These are phyloP conservation scores for Herpetospermum pedunculosum DNA, from an alignment of 306 rosid species.

Conservation along the genomic window DNA sequence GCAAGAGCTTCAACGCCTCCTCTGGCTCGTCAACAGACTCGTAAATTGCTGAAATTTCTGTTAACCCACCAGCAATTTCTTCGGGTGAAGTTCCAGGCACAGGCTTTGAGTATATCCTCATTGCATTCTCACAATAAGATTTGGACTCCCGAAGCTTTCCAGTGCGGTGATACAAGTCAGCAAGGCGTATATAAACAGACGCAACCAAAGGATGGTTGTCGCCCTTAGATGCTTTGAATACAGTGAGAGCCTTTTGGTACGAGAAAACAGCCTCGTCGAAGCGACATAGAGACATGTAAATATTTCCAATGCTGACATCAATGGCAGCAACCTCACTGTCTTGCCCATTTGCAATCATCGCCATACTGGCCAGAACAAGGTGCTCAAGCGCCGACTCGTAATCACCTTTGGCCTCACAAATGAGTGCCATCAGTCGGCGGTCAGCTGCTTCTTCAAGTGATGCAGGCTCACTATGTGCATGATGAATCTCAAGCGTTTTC, in stretches of 20 bases:
- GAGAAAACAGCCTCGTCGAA: slow-evolving; percentile 95
- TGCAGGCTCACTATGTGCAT: slow-evolving; percentile 88
- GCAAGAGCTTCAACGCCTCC: slow-evolving; percentile 81
- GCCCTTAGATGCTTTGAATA: slow-evolving; percentile 78
- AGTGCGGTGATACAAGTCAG: slow-evolving; percentile 87
- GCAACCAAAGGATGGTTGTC: slow-evolving; percentile 94
- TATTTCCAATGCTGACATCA: slow-evolving; percentile 93
- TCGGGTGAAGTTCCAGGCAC: slow-evolving; percentile 90
- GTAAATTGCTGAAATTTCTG: slow-evolving; percentile 85
- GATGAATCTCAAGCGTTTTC: slow-evolving; percentile 84
- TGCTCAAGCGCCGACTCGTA: slow-evolving; percentile 85
- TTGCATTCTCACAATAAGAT: slow-evolving; percentile 87
- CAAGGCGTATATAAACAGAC: slow-evolving; percentile 84
- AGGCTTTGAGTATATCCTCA: slow-evolving; percentile 83
- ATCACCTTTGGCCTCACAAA: slow-evolving; percentile 86
- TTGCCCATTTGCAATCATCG: slow-evolving; percentile 88
- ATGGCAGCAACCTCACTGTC: slow-evolving; percentile 89
- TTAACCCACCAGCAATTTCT: slow-evolving; percentile 82
- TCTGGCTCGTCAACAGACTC: slow-evolving; percentile 95
- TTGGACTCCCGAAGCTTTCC: slow-evolving; percentile 95
- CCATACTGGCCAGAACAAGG: slow-evolving; percentile 98
- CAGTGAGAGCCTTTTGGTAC: slow-evolving; percentile 96
- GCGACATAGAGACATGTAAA: slow-evolving; percentile 89
- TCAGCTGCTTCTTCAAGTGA: slow-evolving; percentile 98
- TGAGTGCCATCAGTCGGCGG: slow-evolving; percentile 80